These are phyloP conservation scores for Ceratobasidium sp. DNA, from an alignment of 1,284 basidiomycete genomes.

Conservation along the genomic window DNA sequence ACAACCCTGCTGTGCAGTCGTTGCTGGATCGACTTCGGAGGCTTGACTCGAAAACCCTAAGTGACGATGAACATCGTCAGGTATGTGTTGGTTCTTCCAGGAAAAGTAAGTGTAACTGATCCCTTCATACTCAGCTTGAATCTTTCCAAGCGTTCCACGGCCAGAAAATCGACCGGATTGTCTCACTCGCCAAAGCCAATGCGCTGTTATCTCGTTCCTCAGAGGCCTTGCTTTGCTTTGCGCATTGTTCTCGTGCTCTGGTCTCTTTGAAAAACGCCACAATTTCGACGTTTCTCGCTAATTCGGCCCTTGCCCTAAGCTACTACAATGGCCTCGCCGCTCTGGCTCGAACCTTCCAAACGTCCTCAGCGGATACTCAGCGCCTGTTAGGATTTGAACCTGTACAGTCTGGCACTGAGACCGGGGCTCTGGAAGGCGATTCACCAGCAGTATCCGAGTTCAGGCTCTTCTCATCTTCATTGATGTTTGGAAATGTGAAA, in stretches of 20 bases:
- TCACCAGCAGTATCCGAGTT: not conserved
- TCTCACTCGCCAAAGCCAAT: not conserved
- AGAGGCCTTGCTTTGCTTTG: constrained; percentile 35
- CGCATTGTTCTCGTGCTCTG: not conserved
- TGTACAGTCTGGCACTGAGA: not conserved
- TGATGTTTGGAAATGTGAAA: constrained; percentile 7
- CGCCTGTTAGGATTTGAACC: constrained; percentile 33
- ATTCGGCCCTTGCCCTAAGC: not conserved
- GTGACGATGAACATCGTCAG: not conserved
- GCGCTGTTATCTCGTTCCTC: not conserved
- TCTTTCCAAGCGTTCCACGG: constrained; percentile 3
- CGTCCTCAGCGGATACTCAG: not conserved
- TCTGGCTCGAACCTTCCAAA: not conserved
- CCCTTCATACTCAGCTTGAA: not conserved
- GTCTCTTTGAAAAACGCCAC: not conserved
- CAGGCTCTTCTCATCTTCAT: constrained; percentile 23
- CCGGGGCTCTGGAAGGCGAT: not conserved
- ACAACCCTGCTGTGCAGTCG: not conserved
- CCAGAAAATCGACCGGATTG: not conserved
- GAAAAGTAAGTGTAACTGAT: too few species aligned
- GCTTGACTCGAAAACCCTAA: not conserved
- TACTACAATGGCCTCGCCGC: constrained; percentile 7
- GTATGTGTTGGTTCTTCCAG: too few species aligned
- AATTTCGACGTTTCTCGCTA: not conserved
- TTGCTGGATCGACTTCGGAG: not conserved